These are phyloP conservation scores for Erodium chrysanthum DNA, from an alignment of 441 rosid genomes.

Conservation along the genomic window DNA sequence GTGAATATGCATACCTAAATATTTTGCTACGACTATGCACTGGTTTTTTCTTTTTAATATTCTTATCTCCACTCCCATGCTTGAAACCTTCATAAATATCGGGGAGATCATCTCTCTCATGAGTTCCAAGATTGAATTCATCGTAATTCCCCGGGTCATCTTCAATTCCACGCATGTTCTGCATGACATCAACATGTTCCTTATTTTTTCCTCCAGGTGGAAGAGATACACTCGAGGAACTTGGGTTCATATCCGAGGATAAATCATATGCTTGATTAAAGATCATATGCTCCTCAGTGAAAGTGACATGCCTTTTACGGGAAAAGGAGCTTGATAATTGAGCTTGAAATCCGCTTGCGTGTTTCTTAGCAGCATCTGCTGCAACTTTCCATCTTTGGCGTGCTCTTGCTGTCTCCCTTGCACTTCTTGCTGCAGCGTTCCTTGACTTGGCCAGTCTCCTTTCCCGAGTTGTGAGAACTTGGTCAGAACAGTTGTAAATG, in stretches of 20 bases:
- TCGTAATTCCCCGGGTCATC: slow-evolving; percentile 38
- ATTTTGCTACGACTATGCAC: slow-evolving; percentile 91
- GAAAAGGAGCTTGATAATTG: slow-evolving; percentile 77
- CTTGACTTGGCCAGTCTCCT: slow-evolving; percentile 70
- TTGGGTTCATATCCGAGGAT: slow-evolving; percentile 26
- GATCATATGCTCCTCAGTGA: slow-evolving; percentile 31
- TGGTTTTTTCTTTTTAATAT: slow-evolving; percentile 51
- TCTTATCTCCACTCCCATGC: slow-evolving; percentile 59
- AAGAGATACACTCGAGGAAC: slow-evolving; percentile 29
- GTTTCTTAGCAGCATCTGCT: slow-evolving; percentile 69
- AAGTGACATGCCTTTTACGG: slow-evolving; percentile 40
- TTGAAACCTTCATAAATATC: slow-evolving; percentile 49
- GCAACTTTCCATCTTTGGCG: slow-evolving; percentile 87
- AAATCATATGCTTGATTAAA: slow-evolving; percentile 38
- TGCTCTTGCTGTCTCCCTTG: slow-evolving; percentile 63
- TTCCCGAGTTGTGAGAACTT: slow-evolving; percentile 81
- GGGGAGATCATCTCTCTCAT: slow-evolving; percentile 30
- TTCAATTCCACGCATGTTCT: slow-evolving; percentile 36
- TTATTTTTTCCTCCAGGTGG: slow-evolving; percentile 44
- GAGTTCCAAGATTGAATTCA: slow-evolving; percentile 7
- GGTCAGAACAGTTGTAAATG: slow-evolving; percentile 90
- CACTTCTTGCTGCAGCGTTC: slow-evolving; percentile 81
- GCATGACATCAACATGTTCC: slow-evolving; percentile 22
- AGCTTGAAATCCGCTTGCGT: slow-evolving; percentile 52
- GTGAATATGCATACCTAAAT: slow-evolving; percentile 86